Conservation (phyloP, 805 yeast species). For the Lachancea sp. region DNA sequence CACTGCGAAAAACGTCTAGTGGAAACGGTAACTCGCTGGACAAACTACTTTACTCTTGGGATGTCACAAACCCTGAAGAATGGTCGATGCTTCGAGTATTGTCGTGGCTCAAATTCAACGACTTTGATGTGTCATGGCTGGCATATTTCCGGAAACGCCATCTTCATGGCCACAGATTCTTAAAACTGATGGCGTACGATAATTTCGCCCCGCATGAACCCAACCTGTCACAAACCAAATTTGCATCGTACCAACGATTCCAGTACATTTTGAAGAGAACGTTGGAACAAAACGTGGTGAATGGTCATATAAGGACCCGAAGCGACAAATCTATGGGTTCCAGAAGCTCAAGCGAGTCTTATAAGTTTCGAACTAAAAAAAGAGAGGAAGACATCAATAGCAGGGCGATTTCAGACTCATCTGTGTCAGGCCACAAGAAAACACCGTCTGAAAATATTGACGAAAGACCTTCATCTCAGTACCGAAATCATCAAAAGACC, state of each 20-base stretch:
- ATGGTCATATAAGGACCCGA: conserved; percentile 22
- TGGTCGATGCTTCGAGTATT: conserved; percentile 70
- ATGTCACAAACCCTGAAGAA: conserved; percentile 46
- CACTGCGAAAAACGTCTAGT: conserved; percentile 25
- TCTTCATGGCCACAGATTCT: conserved; percentile 55
- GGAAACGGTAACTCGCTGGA: conserved; percentile 22
- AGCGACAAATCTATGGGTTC: conserved; percentile 21
- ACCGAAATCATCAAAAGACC: conserved; percentile 20
- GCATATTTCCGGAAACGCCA: conserved; percentile 51
- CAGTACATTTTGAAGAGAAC: conserved; percentile 48
- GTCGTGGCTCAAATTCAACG: conserved; percentile 61
- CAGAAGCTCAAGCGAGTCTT: conserved; percentile 27
- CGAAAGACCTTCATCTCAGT: conserved; percentile 7
- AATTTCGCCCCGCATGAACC: conserved; percentile 40
- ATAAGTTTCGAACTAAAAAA: conserved; percentile 15
- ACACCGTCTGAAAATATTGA: conserved; percentile 1
- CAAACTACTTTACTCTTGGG: conserved; percentile 39
- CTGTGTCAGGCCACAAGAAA: conserved; percentile 7
- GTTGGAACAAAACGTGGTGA: conserved; percentile 29
- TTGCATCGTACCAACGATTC: conserved; percentile 50
- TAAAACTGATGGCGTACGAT: conserved; percentile 63
- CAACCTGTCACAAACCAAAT: conserved; percentile 40
- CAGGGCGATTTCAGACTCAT: conserved; percentile 30
- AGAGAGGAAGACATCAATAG: conserved; percentile 10
- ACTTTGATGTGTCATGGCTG: conserved; percentile 72